Conservation (phyloP, 1,284 basidiomycete species). For the Marasmius fiardii region DNA sequence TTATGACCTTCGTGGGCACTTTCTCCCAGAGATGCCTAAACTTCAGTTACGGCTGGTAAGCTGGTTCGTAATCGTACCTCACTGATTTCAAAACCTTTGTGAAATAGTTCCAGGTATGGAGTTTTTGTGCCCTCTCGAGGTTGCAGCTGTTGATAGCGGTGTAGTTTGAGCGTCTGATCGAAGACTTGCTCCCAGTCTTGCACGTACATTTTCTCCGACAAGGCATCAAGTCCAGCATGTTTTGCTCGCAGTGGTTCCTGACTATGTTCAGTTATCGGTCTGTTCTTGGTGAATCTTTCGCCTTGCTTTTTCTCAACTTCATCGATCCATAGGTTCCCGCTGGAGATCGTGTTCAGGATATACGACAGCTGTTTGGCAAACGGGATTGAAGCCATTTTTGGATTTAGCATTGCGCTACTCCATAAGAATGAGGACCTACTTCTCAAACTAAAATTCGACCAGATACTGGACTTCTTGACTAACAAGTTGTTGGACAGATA, state of each 20-base stretch:
- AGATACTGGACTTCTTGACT: conserved; percentile 82
- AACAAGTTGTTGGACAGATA: conserved; percentile 82
- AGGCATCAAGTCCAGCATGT: conserved; percentile 97
- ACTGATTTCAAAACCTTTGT: conserved; percentile 3
- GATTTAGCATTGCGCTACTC: conserved; percentile 88
- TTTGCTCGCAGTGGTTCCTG: conserved; percentile 96
- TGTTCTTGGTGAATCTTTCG: conserved; percentile 19
- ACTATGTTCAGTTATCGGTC: conserved; percentile 94
- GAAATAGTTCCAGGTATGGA: conserved; percentile 38
- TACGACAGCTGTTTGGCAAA: conserved; percentile 94
- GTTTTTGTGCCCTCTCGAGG: neutral
- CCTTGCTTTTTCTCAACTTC: neutral
- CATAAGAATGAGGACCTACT: conserved; percentile 85
- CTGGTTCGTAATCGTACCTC: conserved; percentile 7
- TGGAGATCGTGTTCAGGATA: conserved; percentile 93
- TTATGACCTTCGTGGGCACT: conserved; percentile 95
- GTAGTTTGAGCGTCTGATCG: conserved; percentile 90
- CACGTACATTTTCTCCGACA: conserved; percentile 91
- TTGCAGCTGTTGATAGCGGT: neutral
- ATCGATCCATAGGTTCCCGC: conserved; percentile 72
- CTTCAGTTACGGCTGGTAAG: conserved; percentile 86
- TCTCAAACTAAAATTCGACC: conserved; percentile 82
- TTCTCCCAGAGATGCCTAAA: conserved; percentile 97
- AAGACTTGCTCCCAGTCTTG: conserved; percentile 88
- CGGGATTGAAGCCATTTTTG: conserved; percentile 95